phyloP scores from a whole-genome alignment of 148 eudicot genomes.

The Camellia granthamiana region DNA sequence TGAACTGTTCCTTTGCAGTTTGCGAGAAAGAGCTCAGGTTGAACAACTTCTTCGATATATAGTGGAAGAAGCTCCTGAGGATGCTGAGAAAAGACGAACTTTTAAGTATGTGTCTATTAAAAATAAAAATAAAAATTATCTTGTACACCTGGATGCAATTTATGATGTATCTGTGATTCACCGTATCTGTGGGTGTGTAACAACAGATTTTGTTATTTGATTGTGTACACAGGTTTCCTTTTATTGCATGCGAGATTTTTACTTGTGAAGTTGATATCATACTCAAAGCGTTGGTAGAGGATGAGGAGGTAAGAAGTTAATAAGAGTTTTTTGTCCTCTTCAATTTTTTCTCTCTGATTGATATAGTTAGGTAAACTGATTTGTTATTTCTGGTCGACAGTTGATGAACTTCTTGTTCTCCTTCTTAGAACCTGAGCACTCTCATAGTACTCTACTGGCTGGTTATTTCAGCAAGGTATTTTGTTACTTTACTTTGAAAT shows the following conservation, averaged over 20 bases:
- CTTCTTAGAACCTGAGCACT: slow-evolving; percentile 66
- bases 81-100: slow-evolving; percentile 67
- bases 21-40: slow-evolving; percentile 71
- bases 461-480: slow-evolving; percentile 97
- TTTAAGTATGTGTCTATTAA: slow-evolving; percentile 58
- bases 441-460: slow-evolving; percentile 77
- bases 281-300: slow-evolving; percentile 87
- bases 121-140: background rate
- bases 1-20: slow-evolving; percentile 40
- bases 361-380: slow-evolving; percentile 4
- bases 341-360: background rate
- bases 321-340: slow-evolving; percentile 11
- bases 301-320: slow-evolving; percentile 66
- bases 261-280: slow-evolving; percentile 97
- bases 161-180: background rate
- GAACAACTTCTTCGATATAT: slow-evolving; percentile 74
- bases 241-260: slow-evolving; percentile 87
- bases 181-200: slow-evolving; percentile 10
- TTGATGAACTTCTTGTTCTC: slow-evolving; percentile 80
- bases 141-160: slow-evolving; percentile 8
- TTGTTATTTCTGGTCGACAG: slow-evolving; percentile 37
- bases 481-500: background rate
- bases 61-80: slow-evolving; percentile 87
- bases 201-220: slow-evolving; percentile 9
- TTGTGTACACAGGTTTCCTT: slow-evolving; percentile 65